Evolutionary conservation across 305 asterid species (phyloP).

Genomic region (Fraxinus xanthoxyloides): DNA sequence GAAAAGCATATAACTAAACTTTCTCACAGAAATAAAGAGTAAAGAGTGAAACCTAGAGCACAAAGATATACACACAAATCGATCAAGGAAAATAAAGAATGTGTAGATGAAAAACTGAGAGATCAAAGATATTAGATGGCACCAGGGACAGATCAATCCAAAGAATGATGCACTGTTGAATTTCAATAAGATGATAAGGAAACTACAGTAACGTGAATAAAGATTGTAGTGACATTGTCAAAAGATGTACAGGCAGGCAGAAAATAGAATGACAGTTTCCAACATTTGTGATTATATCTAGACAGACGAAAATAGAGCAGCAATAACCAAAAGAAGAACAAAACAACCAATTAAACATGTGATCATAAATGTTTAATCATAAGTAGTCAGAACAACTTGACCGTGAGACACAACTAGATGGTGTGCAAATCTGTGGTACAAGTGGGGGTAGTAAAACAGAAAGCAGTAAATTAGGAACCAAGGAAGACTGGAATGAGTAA

Average conservation of each 20-base stretch:
- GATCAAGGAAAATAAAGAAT: not conserved
- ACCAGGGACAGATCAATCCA: slow-evolving; percentile 1
- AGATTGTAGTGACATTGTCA: not conserved
- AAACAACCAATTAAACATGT: not conserved
- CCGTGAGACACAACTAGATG: not conserved
- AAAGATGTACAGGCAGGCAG: not conserved
- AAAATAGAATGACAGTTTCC: not conserved
- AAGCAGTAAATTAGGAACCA: not conserved
- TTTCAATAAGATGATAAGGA: slow-evolving; percentile 1
- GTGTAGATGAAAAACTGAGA: not conserved
- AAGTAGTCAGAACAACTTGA: slow-evolving; percentile 3
- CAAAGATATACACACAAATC: not conserved
- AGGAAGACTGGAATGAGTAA: not conserved
- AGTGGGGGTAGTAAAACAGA: not conserved
- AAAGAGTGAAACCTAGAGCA: not conserved
- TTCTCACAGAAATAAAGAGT: not conserved
- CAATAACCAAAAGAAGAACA: slow-evolving; percentile 2
- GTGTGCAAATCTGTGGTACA: slow-evolving; percentile 9
- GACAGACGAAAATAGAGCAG: not conserved
- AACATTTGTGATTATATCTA: not conserved
- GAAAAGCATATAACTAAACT: not conserved
- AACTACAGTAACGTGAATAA: slow-evolving; percentile 1
- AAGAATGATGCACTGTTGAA: slow-evolving; percentile 1
- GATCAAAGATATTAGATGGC: not conserved
- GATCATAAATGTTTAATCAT: not conserved